phyloP scores from a whole-genome alignment of 495 filamentous ascomycete genomes.

The Pseudevernia furfuracea region DNA sequence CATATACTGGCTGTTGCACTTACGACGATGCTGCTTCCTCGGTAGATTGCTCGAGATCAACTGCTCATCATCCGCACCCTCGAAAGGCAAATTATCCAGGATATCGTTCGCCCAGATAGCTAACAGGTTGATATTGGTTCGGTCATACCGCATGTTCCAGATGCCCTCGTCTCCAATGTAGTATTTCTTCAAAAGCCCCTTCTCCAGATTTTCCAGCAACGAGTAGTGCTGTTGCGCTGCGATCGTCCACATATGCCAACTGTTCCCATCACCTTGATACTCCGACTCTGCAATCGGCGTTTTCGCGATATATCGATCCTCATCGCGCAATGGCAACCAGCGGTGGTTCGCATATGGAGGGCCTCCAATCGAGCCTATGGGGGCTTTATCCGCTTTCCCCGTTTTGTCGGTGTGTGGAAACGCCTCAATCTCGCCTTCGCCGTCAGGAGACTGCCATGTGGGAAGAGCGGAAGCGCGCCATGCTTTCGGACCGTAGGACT shows the following conservation, averaged over 20 bases:
- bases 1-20: neutral
- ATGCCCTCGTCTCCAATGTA: constrained; percentile 35
- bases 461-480: constrained; percentile 29
- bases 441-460: constrained; percentile 12
- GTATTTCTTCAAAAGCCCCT: constrained; percentile 36
- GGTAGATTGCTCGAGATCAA: constrained; percentile 20
- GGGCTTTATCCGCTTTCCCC: neutral
- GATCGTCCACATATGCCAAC: constrained; percentile 38
- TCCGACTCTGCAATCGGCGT: constrained; percentile 33
- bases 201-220: constrained; percentile 40
- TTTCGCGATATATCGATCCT: constrained; percentile 31
- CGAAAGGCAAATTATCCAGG: constrained; percentile 25
- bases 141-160: constrained; percentile 38
- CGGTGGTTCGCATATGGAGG: constrained; percentile 36
- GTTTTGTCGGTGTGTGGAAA: neutral
- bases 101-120: constrained; percentile 41
- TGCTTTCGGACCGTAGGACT: constrained; percentile 25
- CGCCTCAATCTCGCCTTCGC: constrained; percentile 20
- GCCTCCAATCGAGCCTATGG: constrained; percentile 25
- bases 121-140: constrained; percentile 43
- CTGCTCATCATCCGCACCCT: constrained; percentile 25
- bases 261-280: constrained; percentile 27
- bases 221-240: constrained; percentile 46
- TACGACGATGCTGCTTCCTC: constrained; percentile 19
- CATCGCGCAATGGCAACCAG: constrained; percentile 36